Base-by-base conservation (phyloP, 495 filamentous ascomycete species). In the Poronia punctata region DNA sequence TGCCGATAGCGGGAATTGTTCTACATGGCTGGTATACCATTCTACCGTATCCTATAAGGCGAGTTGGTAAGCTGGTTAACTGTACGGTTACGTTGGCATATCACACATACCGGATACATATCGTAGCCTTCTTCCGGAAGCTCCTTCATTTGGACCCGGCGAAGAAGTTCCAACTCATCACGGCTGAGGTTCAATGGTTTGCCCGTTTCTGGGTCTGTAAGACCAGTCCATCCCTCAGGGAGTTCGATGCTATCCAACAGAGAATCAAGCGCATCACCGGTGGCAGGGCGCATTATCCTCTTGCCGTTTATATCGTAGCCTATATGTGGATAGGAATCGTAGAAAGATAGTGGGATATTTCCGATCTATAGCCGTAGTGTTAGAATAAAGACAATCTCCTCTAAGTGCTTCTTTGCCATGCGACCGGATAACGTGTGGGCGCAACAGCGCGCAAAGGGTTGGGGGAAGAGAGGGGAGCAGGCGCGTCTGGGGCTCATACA, bases 241-340 rank as follows among this genome's bases (percentile, higher is more conserved):
- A 98, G 69, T 50, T 98, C 92, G 49, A 98, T 97, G 60, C 84
- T 94, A 52, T 97, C 89, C 20, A 98, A 72, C 29, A 98, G 71
- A 5, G 87, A 86, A 75, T 98, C 93, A 21, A 98, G 67, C 26
- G 93, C 92, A 56, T 93, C 83, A 23, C 92, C 92, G 56, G 87
- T 88, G 21, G 92, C 92, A 2, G 92, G 92, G 32, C 92, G 85
- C 79, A 93, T 82, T 40, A 98, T 93, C 62, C 86, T 94, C 71
- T 88, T 95, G 60, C 92, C 92, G 65, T 98, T 94, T 63, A 98
- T 95, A 57, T 96, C 85, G 63, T 98, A 98, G 28, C 92, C 92
- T 59, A 98, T 95, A 60, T 98, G 92, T 38, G 93, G 92, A 57
- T 95, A 97, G 31, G 84, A 82, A 56, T 97, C 90, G 71, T 98